phyloP scores from a whole-genome alignment of 1,284 basidiomycete species.

The Vanrija pseudolonga region DNA sequence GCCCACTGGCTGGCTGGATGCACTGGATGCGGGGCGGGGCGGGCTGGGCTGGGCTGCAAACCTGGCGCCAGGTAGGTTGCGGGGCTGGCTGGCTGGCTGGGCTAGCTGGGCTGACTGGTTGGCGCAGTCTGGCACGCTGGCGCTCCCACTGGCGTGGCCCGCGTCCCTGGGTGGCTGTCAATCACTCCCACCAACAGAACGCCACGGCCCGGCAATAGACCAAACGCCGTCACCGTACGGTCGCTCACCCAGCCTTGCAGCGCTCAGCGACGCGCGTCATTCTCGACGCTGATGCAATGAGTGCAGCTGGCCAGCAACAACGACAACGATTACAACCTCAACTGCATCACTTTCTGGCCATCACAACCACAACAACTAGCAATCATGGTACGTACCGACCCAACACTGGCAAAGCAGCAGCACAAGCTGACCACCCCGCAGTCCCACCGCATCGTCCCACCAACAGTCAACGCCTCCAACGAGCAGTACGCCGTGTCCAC shows the following conservation, averaged over 20 bases:
- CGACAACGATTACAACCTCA: conserved; percentile 1
- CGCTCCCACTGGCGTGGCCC: too few relatives aligned
- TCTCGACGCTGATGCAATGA: not conserved
- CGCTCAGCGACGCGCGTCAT: conserved; percentile 6
- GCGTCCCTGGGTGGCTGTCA: too few relatives aligned
- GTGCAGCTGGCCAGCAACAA: not conserved
- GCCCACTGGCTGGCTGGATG: too few relatives aligned
- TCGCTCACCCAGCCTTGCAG: not conserved
- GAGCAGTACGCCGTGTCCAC: conserved; percentile 39
- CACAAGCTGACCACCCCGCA: conserved; percentile 11
- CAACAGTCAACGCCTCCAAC: conserved; percentile 33
- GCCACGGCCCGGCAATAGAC: too few relatives aligned
- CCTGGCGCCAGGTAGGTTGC: too few relatives aligned
- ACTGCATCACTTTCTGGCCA: not conserved
- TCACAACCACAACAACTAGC: not conserved
- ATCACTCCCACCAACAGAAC: too few relatives aligned
- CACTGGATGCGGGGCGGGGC: too few relatives aligned
- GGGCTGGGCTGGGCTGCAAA: too few relatives aligned
- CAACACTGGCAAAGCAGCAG: not conserved
- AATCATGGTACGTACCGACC: conserved; percentile 29
- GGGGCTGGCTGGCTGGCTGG: too few relatives aligned
- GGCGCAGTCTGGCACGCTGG: too few relatives aligned
- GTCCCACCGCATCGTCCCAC: conserved; percentile 41
- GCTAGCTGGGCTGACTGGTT: too few relatives aligned
- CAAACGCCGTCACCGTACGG: conserved; percentile 5